Evolutionary conservation across 345 rosid genomes (phyloP).

Genomic region (Euclidium syriacum): DNA sequence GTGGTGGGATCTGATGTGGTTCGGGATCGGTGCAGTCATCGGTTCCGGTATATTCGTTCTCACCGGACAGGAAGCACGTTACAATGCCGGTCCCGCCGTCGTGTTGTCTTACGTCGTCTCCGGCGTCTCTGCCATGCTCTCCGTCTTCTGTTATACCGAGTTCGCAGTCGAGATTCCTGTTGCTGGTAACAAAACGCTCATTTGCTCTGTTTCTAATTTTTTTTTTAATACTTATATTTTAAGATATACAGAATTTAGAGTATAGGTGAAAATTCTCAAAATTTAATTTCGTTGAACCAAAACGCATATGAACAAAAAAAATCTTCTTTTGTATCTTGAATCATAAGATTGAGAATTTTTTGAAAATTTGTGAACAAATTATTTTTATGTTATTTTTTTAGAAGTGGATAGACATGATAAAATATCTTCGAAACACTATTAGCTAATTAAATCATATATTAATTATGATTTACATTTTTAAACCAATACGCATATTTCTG

Average conservation of each 20-base stretch:
- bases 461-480: not conserved
- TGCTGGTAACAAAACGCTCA: slow-evolving; percentile 41
- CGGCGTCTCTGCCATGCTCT: slow-evolving; percentile 87
- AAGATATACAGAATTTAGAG: no score
- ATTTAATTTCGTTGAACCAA: not conserved
- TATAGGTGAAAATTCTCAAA: no score
- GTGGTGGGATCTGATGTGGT: slow-evolving; percentile 99
- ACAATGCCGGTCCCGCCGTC: slow-evolving; percentile 70
- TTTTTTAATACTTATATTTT: no score
- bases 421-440: not conserved
- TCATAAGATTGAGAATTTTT: not conserved
- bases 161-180: slow-evolving; percentile 96
- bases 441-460: not conserved
- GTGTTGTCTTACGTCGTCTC: slow-evolving; percentile 80
- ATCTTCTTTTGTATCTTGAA: not conserved
- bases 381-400: no score
- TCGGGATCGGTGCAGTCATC: slow-evolving; percentile 84
- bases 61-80: slow-evolving; percentile 60
- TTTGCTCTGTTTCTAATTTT: not conserved
- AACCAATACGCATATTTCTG: not conserved
- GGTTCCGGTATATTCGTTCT: slow-evolving; percentile 93
- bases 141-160: slow-evolving; percentile 94
- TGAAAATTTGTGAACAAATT: no score
- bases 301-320: not conserved
- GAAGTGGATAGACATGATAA: not conserved